These are phyloP conservation scores for Colletotrichum tofieldiae DNA, from an alignment of 2,329 filamentous ascomycete species.

Conservation along the genomic window DNA sequence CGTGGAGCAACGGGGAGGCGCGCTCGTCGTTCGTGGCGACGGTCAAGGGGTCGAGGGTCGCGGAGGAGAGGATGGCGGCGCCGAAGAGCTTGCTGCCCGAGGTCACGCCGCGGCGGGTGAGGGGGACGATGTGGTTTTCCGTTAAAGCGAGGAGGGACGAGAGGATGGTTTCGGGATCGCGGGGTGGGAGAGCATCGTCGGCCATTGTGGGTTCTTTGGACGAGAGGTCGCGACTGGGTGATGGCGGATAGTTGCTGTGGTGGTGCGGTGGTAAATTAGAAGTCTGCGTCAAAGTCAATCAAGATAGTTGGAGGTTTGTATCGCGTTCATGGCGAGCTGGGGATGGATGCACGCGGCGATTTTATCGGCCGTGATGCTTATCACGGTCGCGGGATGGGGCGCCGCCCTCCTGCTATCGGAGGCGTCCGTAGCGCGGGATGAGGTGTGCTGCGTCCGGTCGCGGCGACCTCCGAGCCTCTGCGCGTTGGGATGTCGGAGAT, in stretches of 20 bases:
- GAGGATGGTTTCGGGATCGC: conserved; percentile 51
- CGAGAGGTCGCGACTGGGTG: neutral
- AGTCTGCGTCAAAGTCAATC: neutral
- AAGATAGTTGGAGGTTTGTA: neutral
- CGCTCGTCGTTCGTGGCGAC: conserved; percentile 71
- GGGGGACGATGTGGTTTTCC: conserved; percentile 65
- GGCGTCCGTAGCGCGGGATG: conserved; percentile 35
- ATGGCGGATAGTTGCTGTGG: neutral
- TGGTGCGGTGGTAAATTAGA: neutral
- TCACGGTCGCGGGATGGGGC: conserved; percentile 32
- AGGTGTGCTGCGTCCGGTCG: conserved; percentile 29
- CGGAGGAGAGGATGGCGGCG: conserved; percentile 66
- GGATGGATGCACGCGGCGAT: neutral
- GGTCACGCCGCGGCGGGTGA: conserved; percentile 65
- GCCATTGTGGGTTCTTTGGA: conserved; percentile 38
- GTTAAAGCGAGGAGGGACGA: conserved; percentile 58
- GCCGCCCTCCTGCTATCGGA: conserved; percentile 43
- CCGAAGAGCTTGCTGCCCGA: conserved; percentile 72
- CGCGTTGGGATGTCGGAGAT: neutral
- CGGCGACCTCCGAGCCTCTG: conserved; percentile 45
- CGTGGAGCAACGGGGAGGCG: conserved; percentile 69
- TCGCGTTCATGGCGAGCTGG: neutral
- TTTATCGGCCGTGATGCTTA: conserved; percentile 40
- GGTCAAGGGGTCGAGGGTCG: conserved; percentile 59
- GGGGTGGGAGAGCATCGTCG: conserved; percentile 26